Conservation (phyloP, 768 basidiomycete genomes). For the Tulasnella sp. region DNA sequence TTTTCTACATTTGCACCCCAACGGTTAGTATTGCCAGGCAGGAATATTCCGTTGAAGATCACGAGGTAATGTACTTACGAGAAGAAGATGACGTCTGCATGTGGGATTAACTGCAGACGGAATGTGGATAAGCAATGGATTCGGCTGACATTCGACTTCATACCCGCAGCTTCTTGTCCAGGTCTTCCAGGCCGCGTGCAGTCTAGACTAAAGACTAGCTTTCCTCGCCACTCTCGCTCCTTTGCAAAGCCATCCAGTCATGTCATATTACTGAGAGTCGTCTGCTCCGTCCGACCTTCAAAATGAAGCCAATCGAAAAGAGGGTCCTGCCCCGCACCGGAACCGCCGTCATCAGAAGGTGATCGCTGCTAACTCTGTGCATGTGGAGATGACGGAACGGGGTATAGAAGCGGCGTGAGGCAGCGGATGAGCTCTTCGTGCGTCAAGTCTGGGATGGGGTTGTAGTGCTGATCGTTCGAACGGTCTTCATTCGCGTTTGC, state of each 20-base stretch:
- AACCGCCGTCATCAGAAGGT: background rate
- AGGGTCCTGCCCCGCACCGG: slow-evolving; percentile 23
- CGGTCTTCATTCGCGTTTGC: slow-evolving; percentile 40
- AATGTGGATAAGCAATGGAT: background rate
- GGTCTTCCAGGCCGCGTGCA: slow-evolving; percentile 62
- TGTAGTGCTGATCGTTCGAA: slow-evolving; percentile 70
- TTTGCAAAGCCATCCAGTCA: slow-evolving; percentile 73
- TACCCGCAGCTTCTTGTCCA: slow-evolving; percentile 62
- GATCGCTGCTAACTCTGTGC: slow-evolving; percentile 17
- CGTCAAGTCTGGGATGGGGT: slow-evolving; percentile 74
- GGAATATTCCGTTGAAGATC: no score
- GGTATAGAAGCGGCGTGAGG: slow-evolving; percentile 55
- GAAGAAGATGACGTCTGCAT: slow-evolving; percentile 74
- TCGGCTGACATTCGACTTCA: background rate
- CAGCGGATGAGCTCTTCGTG: slow-evolving; percentile 78
- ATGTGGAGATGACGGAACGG: slow-evolving; percentile 24
- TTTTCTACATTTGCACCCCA: no score
- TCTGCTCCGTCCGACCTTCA: slow-evolving; percentile 69
- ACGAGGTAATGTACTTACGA: no score
- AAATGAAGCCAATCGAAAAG: slow-evolving; percentile 85
- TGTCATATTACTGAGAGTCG: slow-evolving; percentile 63
- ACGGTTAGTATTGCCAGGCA: no score
- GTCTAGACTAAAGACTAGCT: slow-evolving; percentile 73
- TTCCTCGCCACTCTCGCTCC: slow-evolving; percentile 72
- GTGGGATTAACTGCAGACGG: slow-evolving; percentile 53